phyloP scores from a whole-genome alignment of 2,329 filamentous ascomycete genomes.

The Fusarium cyanostomum region DNA sequence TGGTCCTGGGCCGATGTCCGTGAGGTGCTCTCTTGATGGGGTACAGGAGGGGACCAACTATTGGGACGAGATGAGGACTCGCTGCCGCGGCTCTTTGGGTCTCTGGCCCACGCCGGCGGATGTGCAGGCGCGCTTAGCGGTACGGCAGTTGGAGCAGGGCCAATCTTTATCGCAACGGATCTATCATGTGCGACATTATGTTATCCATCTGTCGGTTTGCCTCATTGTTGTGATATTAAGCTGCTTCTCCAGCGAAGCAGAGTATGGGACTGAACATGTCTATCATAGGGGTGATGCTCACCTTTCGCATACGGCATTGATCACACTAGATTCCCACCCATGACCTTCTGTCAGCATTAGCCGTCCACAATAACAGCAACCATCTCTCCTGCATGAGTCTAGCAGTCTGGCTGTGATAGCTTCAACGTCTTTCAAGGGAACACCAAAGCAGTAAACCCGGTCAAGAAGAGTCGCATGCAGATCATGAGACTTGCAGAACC shows the following conservation, averaged over 20 bases:
- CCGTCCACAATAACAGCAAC: not conserved
- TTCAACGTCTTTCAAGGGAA: not conserved
- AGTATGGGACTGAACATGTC: not conserved
- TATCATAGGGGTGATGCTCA: conserved; percentile 42
- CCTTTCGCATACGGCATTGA: conserved; percentile 55
- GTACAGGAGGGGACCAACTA: conserved; percentile 56
- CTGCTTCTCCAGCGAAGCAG: not conserved
- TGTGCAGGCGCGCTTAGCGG: conserved; percentile 62
- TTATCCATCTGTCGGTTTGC: conserved; percentile 28
- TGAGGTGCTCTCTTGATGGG: conserved; percentile 1
- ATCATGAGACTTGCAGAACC: not conserved
- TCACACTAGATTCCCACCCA: conserved; percentile 51
- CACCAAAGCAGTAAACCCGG: not conserved
- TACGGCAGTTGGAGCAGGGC: conserved; percentile 67
- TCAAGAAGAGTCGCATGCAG: not conserved
- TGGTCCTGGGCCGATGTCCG: not conserved
- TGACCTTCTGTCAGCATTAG: conserved; percentile 8
- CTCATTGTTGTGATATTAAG: not conserved
- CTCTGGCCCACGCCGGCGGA: conserved; percentile 64
- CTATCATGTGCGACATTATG: conserved; percentile 46
- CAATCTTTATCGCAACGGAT: conserved; percentile 68
- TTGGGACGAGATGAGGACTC: conserved; percentile 68
- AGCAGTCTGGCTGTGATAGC: not conserved
- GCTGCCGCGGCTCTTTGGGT: conserved; percentile 63
- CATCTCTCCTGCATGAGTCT: not conserved